Evolutionary conservation across 2,329 filamentous ascomycete genomes (phyloP).

Genomic region (Sphaerulina vaccinii): DNA sequence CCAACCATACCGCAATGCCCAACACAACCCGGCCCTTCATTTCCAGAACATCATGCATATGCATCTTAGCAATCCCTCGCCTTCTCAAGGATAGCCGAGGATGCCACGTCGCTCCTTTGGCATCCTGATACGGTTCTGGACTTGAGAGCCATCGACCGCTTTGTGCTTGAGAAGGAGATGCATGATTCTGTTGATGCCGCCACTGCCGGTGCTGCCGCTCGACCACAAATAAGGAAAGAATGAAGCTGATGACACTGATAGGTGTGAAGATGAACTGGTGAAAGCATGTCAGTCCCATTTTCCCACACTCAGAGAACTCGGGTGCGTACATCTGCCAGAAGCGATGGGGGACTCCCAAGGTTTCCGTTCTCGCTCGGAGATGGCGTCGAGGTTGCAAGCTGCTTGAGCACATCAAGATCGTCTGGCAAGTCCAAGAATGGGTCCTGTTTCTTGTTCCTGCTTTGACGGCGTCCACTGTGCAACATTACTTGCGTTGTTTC

Average conservation of each 20-base stretch:
- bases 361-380: conserved; percentile 21
- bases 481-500: conserved; percentile 12
- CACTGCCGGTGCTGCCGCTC: conserved; percentile 57
- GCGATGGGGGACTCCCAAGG: conserved; percentile 10
- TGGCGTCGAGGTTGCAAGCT: conserved; percentile 20
- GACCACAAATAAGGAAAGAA: conserved; percentile 63
- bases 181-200: conserved; percentile 42
- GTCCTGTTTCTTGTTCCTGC: conserved; percentile 32
- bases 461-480: conserved; percentile 24
- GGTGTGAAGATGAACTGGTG: conserved; percentile 57
- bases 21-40: conserved; percentile 57
- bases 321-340: conserved; percentile 28
- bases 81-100: conserved; percentile 37
- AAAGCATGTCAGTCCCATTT: background rate
- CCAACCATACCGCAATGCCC: conserved; percentile 44
- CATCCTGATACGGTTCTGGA: conserved; percentile 47
- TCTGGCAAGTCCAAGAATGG: conserved; percentile 34
- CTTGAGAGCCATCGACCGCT: conserved; percentile 39
- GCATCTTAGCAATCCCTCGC: conserved; percentile 59
- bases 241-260: conserved; percentile 62
- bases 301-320: background rate
- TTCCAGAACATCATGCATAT: conserved; percentile 63
- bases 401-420: conserved; percentile 28
- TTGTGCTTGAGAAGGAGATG: conserved; percentile 36
- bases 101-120: conserved; percentile 35